Evolutionary conservation across 169 alveolate species (phyloP), one percentile per base, ranked within the genome.

Genomic region (Miamiensis avidus): DNA sequence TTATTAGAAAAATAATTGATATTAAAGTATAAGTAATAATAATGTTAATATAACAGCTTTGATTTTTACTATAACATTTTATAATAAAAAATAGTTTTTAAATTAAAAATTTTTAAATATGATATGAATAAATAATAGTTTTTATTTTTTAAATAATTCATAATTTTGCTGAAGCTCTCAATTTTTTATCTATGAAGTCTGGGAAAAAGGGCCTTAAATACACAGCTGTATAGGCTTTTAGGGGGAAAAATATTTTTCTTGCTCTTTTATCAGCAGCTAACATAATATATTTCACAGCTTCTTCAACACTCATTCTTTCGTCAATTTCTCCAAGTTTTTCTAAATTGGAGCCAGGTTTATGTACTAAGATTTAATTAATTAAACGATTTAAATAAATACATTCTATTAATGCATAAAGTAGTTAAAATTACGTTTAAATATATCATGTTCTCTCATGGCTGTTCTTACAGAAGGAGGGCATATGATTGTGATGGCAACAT

Each of bases 151-250:
- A n/a, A n/a, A n/a, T n/a, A n/a, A n/a, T 79, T 88, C 93, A 93
- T n/a, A 93, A 76, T 83, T 90, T 93, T 15, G 96, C 94, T 64
- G 85, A 83, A 73, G 33, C 74, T 69, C 82, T 85, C 20, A 93
- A 30, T 84, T 86, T 85, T 49, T 75, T 90, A 82, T 90, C 94
- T 0, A 93, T 82, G 49, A 82, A 78, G 75, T 93, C 94, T 1
- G 96, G 94, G 75, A 93, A 89, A 29, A 93, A 75, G n/a, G 94
- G 94, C 78, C 94, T 88, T 0, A 87, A n/a, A 82, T 89, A 89
- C 25, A 84, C 92, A 20, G 92, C 88, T 31, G 89, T 65, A 83
- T 90, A 93, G 30, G 93, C 96, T 72, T 93, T 88, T 28, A 89
- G 34, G 0, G 96, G 96, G 74, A 86, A 86, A 75, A 83, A 86